Base-by-base conservation (phyloP, 2,329 filamentous ascomycete genomes). In the Pseudogymnoascus sp. region DNA sequence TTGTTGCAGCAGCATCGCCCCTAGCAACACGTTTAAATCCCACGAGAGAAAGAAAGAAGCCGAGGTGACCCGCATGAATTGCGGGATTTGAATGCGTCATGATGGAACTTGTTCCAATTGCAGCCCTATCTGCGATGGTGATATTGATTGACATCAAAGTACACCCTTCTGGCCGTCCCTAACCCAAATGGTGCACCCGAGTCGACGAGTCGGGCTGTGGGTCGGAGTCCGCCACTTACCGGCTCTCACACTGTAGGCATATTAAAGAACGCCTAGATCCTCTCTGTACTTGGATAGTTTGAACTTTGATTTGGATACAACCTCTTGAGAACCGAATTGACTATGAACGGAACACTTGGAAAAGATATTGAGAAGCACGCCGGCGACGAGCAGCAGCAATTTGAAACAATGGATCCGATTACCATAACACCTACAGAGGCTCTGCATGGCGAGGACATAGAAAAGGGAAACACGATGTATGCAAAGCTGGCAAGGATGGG, bases 401-500 rank as follows among this genome's bases (percentile, higher is more conserved):
- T 15, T 15, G 42, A 31, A 15, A 25, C 10, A 9, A 52, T 31
- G 42, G 42, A 52, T 52, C 7, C 3, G 42, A 29, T 52, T 29
- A 4, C 7, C 25, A 10, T 1, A 5, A 4, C 4, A 2, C 42
- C 42, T 4, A 52, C 7, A 4, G 42, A 13, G 42, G 13, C 42
- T n/a, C 3, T 52, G 7, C 10, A 25, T 15, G 6, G 21, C 6
- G 6, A 48, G 9, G 42, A 52, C 15, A 25, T 52, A 2, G 42
- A 52, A 21, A 42, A 42, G 15, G 84, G 84, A 62, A 73, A 82
- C 68, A 77, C 77, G 36, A 68, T 76, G 62, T 85, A 84, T 69
- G 84, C 83, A 15, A 83, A 78, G 69, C 65, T 85, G 0, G 86
- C 88, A 72, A 80, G 84, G 31, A 68, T 89, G 12, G 87, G 86